These are phyloP conservation scores for Cercospora brassicicola DNA, from an alignment of 2,329 filamentous ascomycete species.

Conservation along the genomic window DNA sequence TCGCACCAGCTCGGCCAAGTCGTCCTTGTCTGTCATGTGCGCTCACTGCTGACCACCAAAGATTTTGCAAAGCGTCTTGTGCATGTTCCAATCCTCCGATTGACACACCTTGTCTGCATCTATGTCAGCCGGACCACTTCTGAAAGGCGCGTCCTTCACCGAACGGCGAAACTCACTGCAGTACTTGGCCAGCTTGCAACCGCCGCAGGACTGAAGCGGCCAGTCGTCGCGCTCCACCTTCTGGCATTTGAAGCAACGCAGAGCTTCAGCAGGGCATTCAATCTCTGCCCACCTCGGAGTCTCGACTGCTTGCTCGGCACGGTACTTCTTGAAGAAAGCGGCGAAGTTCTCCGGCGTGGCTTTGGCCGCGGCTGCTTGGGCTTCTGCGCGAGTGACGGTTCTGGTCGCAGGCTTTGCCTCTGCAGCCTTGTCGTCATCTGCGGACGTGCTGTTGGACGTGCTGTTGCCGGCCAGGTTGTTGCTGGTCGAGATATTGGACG, in stretches of 20 bases:
- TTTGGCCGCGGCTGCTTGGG: not conserved
- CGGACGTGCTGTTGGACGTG: not conserved
- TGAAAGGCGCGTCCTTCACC: not conserved
- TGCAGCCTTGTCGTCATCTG: not conserved
- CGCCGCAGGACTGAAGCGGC: slow-evolving; percentile 2
- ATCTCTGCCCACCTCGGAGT: not conserved
- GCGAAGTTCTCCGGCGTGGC: slow-evolving; percentile 4
- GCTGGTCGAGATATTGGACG: not conserved
- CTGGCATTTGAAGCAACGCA: not conserved
- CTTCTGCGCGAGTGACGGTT: not conserved
- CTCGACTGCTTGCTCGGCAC: not conserved
- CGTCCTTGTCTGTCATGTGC: not conserved
- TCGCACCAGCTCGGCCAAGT: not conserved
- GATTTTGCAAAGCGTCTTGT: slow-evolving; percentile 3
- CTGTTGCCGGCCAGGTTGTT: not conserved
- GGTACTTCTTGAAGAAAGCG: slow-evolving; percentile 5
- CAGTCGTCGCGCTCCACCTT: not conserved
- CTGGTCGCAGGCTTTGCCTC: not conserved
- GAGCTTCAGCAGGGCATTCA: not conserved
- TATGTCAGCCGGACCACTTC: not conserved
- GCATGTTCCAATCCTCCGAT: slow-evolving; percentile 2
- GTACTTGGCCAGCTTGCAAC: not conserved
- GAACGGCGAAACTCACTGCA: slow-evolving; percentile 1
- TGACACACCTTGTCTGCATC: slow-evolving; percentile 1
- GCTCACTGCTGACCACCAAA: not conserved